Evolutionary conservation across 2,329 filamentous ascomycete species (phyloP).

Genomic region (Trichothecium sympodiale): DNA sequence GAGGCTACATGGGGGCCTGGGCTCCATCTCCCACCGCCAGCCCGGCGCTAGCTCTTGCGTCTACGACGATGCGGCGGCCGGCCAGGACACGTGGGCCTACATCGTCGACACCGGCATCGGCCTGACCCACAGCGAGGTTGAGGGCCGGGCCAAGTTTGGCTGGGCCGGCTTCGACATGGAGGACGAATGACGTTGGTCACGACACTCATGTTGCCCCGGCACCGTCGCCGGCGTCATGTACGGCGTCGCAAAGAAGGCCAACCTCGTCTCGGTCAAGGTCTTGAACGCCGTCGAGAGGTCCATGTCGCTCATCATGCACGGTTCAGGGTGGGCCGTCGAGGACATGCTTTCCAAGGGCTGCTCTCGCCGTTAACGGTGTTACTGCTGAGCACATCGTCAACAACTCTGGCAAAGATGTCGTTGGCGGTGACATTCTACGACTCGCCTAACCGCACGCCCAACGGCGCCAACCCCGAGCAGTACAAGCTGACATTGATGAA

Average conservation of each 20-base stretch:
- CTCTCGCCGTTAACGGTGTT: conserved; percentile 7
- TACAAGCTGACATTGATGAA: too few species aligned
- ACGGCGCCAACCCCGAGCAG: too few species aligned
- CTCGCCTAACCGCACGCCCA: too few species aligned
- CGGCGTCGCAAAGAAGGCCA: conserved; percentile 31
- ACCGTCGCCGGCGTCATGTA: conserved; percentile 23
- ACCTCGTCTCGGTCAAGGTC: conserved; percentile 34
- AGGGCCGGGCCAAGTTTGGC: too few species aligned
- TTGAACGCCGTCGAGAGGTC: conserved; percentile 18
- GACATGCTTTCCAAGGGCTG: conserved; percentile 30
- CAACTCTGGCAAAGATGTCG: too few species aligned
- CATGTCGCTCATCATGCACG: conserved; percentile 19
- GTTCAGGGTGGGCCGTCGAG: conserved; percentile 30
- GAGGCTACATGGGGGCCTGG: conserved; percentile 20
- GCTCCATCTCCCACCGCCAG: conserved; percentile 18
- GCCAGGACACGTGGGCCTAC: too few species aligned
- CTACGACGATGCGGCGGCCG: conserved; percentile 37
- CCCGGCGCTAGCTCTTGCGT: conserved; percentile 25
- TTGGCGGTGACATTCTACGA: too few species aligned
- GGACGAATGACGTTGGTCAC: conserved; percentile 24
- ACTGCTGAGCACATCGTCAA: conserved; percentile 10
- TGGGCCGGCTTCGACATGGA: conserved; percentile 15
- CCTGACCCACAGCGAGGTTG: conserved; percentile 1
- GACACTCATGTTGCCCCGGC: conserved; percentile 29
- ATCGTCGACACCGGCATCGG: background rate